These are phyloP conservation scores for Cylindrodendrum hubeiense DNA, from an alignment of 2,329 filamentous ascomycete species.

Conservation along the genomic window DNA sequence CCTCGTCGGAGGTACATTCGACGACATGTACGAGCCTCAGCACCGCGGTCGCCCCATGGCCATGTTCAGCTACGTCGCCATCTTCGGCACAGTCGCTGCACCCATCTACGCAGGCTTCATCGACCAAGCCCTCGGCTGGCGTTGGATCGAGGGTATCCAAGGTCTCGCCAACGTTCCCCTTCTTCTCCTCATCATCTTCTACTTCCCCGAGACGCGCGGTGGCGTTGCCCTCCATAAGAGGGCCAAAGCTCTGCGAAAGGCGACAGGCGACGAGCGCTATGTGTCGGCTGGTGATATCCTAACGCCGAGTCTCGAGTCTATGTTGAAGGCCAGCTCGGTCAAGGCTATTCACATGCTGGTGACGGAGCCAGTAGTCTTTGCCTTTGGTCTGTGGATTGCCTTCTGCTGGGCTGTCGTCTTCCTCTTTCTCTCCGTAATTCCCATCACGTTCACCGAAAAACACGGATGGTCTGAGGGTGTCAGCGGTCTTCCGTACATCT, in stretches of 20 bases:
- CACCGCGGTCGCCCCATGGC: slow-evolving; percentile 39
- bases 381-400: slow-evolving; percentile 40
- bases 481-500: slow-evolving; percentile 36
- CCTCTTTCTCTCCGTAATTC: slow-evolving; percentile 39
- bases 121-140: slow-evolving; percentile 36
- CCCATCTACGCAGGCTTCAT: slow-evolving; percentile 39
- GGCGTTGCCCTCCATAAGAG: slow-evolving; percentile 38
- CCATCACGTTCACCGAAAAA: slow-evolving; percentile 36
- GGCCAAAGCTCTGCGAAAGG: slow-evolving; percentile 37
- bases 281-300: slow-evolving; percentile 39
- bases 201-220: slow-evolving; percentile 37
- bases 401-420: slow-evolving; percentile 43
- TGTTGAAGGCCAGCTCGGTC: slow-evolving; percentile 38
- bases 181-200: slow-evolving; percentile 34
- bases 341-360: slow-evolving; percentile 41
- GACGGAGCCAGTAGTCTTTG: slow-evolving; percentile 40
- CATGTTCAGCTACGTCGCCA: slow-evolving; percentile 41
- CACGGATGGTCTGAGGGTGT: slow-evolving; percentile 37
- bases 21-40: slow-evolving; percentile 42
- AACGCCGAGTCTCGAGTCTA: slow-evolving; percentile 36
- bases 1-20: slow-evolving; percentile 39
- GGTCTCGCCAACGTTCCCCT: slow-evolving; percentile 37
- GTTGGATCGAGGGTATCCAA: slow-evolving; percentile 40
- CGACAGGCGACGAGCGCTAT: slow-evolving; percentile 36
- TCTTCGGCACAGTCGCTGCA: slow-evolving; percentile 38